A percentile compares a stretch with the other conserved stretches of the same genome.
Conservation (phyloP, 75 land plant genomes). For the Pinus taeda region DNA sequence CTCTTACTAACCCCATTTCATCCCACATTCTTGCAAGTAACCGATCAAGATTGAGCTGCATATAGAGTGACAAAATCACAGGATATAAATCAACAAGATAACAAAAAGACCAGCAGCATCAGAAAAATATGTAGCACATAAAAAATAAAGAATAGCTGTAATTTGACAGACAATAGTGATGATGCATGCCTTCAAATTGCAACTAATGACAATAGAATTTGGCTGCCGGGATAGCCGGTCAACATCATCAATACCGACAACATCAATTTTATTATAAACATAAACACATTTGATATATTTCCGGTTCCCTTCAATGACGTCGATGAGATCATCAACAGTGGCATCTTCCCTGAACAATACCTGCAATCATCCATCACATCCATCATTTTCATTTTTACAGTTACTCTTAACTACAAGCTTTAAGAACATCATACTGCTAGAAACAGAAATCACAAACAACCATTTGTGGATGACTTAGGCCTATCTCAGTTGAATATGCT, state of each 20-base stretch:
- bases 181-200: slow-evolving; percentile 78
- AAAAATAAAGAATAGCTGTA: slow-evolving; percentile 6
- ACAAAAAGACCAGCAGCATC: background rate
- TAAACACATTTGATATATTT: slow-evolving; percentile 97
- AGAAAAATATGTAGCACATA: background rate
- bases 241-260: slow-evolving; percentile 98
- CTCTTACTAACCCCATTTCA: slow-evolving; percentile 97
- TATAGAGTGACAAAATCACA: background rate
- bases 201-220: slow-evolving; percentile 96
- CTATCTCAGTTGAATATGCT: background rate
- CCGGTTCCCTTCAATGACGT: slow-evolving; percentile 97
- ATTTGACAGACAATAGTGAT: slow-evolving; percentile 1
- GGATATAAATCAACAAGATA: slow-evolving; percentile 4
- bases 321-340: slow-evolving; percentile 97
- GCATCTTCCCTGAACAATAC: slow-evolving; percentile 97
- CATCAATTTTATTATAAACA: slow-evolving; percentile 99
- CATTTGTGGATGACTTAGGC: background rate
- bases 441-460: background rate
- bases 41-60: slow-evolving; percentile 92
- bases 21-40: slow-evolving; percentile 98
- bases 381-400: slow-evolving; percentile 4
- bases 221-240: slow-evolving; percentile 92
- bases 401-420: background rate
- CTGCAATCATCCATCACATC: slow-evolving; percentile 27
- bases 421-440: too few species aligned